Evolutionary conservation across 2,329 filamentous ascomycete genomes (phyloP), one percentile per base, ranked within the genome.

Genomic region (Aureobasidium sp.): DNA sequence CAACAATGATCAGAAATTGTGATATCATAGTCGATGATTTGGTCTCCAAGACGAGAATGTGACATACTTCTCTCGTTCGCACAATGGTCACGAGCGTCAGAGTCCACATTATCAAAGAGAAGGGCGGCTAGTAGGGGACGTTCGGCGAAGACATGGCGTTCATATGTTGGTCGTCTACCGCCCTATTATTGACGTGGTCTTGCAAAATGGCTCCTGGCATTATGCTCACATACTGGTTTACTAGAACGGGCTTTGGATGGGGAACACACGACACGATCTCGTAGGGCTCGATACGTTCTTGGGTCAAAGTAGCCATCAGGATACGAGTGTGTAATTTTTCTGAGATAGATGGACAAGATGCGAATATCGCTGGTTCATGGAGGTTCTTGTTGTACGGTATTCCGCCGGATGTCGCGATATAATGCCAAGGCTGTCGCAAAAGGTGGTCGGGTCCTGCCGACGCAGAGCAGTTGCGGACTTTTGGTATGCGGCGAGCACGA

Each of bases 71-170:
- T 78, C 74, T 92, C 89, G 65, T 91, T 91, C 52, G 89, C 89
- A 70, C 88, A 89, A 73, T 91, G 88, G 67, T 92, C 89, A 57
- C 89, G 79, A 61, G 88, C 88, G 71, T 91, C 89, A 61, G 86
- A 89, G 65, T 82, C 82, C 65, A 86, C 83, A 67, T 92, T 92
- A 66, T 88, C 84, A 72, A 92, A 90, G 12, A 92, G 77, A 44
- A 92, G 74, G 0, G 87, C 82, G 0, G 86, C 87, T 42, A 89
- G 75, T 44, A 87, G 74, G 0, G 89, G 89, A 70, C 82, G 81
- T 14, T 83, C 75, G 69, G 77, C 80, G 70, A 90, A 89, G 2
- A 81, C 77, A 49, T 66, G 65, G 53, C 73, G 71, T 47, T 75
- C 70, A 63, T 78, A 76, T 17, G 68, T 68, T 17, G 31, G 42